Percentiles rank a stretch among this genome's conserved stretches.
Evolutionary conservation across 257 asterid species (phyloP).

Genomic region (Voacanga thouarsii): DNA sequence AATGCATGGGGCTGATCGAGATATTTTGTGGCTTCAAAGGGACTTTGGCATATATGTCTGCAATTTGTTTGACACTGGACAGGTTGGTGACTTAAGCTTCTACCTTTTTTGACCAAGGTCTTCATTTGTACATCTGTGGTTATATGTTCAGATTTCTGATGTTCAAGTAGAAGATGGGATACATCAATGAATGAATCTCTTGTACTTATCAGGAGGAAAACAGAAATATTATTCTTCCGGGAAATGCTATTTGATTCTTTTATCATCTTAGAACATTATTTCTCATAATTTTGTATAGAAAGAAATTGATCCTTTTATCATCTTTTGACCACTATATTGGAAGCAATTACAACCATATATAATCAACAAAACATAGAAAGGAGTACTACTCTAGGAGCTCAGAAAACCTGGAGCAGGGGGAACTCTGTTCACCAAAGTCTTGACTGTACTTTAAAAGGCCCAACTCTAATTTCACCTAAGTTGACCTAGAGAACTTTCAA

Average conservation of each 20-base stretch:
- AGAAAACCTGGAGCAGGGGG: background rate
- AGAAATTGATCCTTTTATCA: background rate
- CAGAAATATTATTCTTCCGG: background rate
- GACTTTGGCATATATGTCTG: constrained; percentile 96
- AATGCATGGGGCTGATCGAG: constrained; percentile 96
- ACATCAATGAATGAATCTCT: background rate
- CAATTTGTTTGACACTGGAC: constrained; percentile 98
- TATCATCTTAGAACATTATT: too few relatives aligned
- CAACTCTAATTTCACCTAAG: background rate
- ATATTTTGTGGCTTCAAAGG: constrained; percentile 89
- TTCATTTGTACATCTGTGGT: background rate
- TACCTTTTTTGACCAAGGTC: constrained; percentile 3
- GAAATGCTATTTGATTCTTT: background rate
- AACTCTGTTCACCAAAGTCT: background rate
- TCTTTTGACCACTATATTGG: background rate
- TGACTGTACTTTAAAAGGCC: background rate
- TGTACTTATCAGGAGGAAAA: background rate
- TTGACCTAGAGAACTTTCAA: background rate
- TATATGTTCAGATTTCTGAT: background rate
- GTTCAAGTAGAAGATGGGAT: background rate
- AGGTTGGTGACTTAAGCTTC: constrained; percentile 47
- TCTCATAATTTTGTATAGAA: too few relatives aligned
- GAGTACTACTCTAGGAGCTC: background rate
- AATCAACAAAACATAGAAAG: background rate
- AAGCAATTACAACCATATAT: background rate